Evolutionary conservation across 176 grass and related monocot species (phyloP).

Genomic region (Raddia distichophylla): DNA sequence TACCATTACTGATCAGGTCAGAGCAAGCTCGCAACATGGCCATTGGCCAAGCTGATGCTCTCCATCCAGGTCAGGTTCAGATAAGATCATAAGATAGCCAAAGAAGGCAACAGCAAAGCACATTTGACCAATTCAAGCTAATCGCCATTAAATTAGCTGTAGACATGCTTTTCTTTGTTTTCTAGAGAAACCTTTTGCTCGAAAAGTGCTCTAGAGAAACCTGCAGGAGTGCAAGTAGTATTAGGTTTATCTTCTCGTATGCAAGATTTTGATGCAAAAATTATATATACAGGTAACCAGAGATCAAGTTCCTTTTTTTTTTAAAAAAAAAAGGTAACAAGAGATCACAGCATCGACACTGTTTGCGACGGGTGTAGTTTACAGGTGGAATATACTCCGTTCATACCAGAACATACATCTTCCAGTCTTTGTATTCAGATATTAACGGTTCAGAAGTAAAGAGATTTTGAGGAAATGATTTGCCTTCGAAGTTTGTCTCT

Average conservation of each 20-base stretch:
- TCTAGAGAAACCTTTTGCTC: background rate
- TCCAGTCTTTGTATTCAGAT: background rate
- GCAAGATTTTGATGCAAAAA: background rate
- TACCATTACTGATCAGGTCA: background rate
- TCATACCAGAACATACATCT: background rate
- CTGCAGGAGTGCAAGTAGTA: background rate
- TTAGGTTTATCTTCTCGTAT: background rate
- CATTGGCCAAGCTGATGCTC: background rate
- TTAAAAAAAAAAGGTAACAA: background rate
- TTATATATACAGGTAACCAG: background rate
- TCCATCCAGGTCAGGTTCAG: slow-evolving; percentile 1
- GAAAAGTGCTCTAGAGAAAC: background rate
- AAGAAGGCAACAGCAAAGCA: background rate
- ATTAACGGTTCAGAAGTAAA: background rate
- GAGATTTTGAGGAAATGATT: background rate
- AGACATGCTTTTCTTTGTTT: background rate
- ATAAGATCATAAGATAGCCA: background rate
- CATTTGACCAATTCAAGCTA: slow-evolving; percentile 1
- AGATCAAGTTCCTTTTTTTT: too few species aligned
- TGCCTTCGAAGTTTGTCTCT: background rate
- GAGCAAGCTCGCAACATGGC: background rate
- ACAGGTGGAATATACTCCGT: background rate
- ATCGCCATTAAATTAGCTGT: background rate
- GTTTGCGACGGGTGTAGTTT: background rate
- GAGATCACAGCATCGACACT: background rate